A percentile compares a stretch with the other conserved stretches of the same genome.
Conservation (phyloP, 352 stramenopile species). For the Pythium guiyangense region DNA sequence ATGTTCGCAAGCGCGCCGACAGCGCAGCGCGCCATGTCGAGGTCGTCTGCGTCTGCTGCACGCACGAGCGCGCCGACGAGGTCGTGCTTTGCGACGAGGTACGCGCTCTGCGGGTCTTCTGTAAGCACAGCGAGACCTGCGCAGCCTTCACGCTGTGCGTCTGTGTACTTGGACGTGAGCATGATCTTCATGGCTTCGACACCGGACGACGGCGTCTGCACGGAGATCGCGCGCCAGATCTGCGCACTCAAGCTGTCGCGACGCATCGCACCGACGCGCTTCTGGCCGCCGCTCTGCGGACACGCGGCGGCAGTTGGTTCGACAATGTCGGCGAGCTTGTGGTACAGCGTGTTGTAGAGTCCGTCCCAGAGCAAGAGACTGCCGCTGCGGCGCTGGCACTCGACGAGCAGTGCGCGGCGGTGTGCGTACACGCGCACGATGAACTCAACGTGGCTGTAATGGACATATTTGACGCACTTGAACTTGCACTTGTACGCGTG, state of each 20-base stretch:
- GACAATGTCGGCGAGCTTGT: conserved; percentile 43
- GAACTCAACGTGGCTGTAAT: conserved; percentile 84
- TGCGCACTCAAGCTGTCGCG: conserved; percentile 47
- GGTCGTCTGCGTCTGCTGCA: conserved; percentile 39
- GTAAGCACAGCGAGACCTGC: conserved; percentile 66
- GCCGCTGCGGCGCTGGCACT: conserved; percentile 71
- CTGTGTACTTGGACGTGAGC: conserved; percentile 65
- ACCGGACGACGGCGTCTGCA: conserved; percentile 53
- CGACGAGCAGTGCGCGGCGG: conserved; percentile 46
- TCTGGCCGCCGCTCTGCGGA: conserved; percentile 67
- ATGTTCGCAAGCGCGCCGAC: conserved; percentile 70
- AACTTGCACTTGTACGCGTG: conserved; percentile 81
- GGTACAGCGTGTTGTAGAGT: conserved; percentile 71
- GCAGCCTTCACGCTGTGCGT: conserved; percentile 75
- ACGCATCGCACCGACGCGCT: conserved; percentile 34
- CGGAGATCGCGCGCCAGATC: conserved; percentile 56
- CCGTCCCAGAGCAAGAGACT: conserved; percentile 78
- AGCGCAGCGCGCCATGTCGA: conserved; percentile 65
- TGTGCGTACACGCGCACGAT: conserved; percentile 57
- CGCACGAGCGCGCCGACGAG: conserved; percentile 51
- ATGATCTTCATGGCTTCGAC: conserved; percentile 86
- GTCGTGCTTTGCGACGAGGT: conserved; percentile 45
- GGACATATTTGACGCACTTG: conserved; percentile 82
- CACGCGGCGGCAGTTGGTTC: conserved; percentile 45
- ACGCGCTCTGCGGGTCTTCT: conserved; percentile 53